Base-by-base conservation (phyloP, 208 protist genomes). In the Crithidia acanthocephali region DNA sequence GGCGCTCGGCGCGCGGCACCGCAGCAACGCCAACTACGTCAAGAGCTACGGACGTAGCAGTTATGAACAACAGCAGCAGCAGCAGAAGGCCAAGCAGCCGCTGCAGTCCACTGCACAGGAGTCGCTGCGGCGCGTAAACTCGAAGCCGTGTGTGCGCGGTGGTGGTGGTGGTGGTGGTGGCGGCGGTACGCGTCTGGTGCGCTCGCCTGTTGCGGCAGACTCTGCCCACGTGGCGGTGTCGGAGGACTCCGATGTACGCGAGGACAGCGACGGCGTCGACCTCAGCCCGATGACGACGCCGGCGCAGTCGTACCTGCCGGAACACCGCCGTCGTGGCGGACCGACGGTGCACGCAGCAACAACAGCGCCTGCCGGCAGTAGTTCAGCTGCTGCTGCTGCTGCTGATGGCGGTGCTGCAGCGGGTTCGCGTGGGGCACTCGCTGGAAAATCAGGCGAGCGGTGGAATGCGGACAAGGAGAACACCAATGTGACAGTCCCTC, bases 241-340 rank as follows among this genome's bases (percentile, higher is more conserved):
- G 51, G 51, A 32, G n/a, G n/a, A 45, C 0, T 45, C 20, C 2
- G 35, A 45, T 0, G 30, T 18, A 2, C 11, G 56, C 22, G 62
- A 42, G 25, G 27, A 45, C 0, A 59, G n/a, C 40, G 55, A 33
- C 25, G 68, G 52, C 9, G 45, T 78, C 1, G 55, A 64, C 9
- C 37, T 72, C 22, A 78, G 70, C 58, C 62, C 70, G 10, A 40
- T 78, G 15, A 70, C 66, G 7, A 61, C 63, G 9, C 67, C 71
- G 11, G 73, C 65, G 9, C 63, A 71, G 48, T 76, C 71, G 1
- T 70, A 66, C 57, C 32, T 76, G 16, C 56, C 61, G 0, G 47
- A 71, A 27, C 27, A 50, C 44, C 62, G 63, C 6, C 52, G 62
- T 22, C 55, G 33, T 9, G 47, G 35, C 9, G 32, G 15, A 30